Base-by-base conservation (phyloP, 106 monocot genomes). In the Dendrobium officinale region DNA sequence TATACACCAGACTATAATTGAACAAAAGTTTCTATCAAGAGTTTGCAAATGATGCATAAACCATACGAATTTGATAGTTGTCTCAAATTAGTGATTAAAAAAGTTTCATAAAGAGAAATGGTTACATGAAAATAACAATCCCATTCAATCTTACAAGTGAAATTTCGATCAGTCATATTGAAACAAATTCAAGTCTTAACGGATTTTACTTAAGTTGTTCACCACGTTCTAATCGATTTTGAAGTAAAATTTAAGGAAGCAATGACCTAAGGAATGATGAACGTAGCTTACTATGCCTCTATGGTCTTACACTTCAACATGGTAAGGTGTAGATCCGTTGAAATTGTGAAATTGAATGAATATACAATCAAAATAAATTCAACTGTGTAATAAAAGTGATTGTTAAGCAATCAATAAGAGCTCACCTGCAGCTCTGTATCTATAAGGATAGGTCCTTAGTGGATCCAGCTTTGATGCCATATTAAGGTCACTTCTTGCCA, bases 381-480 rank as follows among this genome's bases (percentile, higher is more conserved):
- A 66, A 24, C 26, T 4, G 64, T 26, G 24, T 40, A 72, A 11
- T 17, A 33, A 40, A 27, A 37, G 72, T 37, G 16, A n/a, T 33
- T 72, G 33, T 72, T 33, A 29, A 72, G 16, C 4, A n/a, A 16
- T 72, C 16, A 33, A 72, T 29, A 61, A 8, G 42, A 73, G 77
- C 84, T 85, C 75, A 99, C 99, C 95, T 79, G 99, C 99, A 77
- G 99, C 93, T 41, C 99, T 86, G 80, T 99, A 99, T 88, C 99
- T 82, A 80, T 99, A 99, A 58, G 99, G 99, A 78, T 99, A 99
- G 20, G 95, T 99, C 83, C 99, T 89, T 13, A 89, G 41, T 17
- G 99, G 99, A 85, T 99, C 99, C 79, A 99, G 77, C 79, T 84
- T 88, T 40, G 99, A 93, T 33, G 95, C 95, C 82, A 85, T 91